Evolutionary conservation across 1,284 basidiomycete genomes (phyloP), one percentile per base, ranked within the genome.

Genomic region (Cerrena zonata): DNA sequence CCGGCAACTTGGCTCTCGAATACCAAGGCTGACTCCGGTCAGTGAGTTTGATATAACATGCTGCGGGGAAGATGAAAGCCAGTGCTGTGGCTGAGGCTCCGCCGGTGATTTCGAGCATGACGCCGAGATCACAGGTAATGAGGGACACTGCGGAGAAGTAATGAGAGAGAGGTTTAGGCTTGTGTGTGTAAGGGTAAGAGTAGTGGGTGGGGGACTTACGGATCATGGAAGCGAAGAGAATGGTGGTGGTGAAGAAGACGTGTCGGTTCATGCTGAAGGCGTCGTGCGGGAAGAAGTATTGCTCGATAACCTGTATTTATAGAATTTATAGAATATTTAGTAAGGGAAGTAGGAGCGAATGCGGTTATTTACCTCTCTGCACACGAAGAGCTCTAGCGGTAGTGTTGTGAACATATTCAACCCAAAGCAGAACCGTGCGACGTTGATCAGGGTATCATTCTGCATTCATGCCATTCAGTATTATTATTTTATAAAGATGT

Each of bases 371-470:
- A 88, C 91, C 75, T 97, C 93, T 71, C 93, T 79, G 62, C 94
- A 96, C 13, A 97, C 93, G 64, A 97, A 96, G 19, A 93, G 75
- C 63, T 97, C 93, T 45, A 97, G 74, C 0, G 93, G 93, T 18
- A 94, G 79, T 0, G 95, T 99, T 1, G 94, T 96, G 61, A 96
- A 95, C 95, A 99, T 99, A 70, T 99, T 99, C 54, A 95, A 69
- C 3, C 95, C 95, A 62, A 99, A 98, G 62, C 90, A 93, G 61
- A 97, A 91, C 21, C 94, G 80, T 4, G 95, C 95, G 49, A 98
- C 77, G 65, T 98, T 95, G 69, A 95, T 94, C 51, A 95, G 61
- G 23, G 84, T 81, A 65, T 94, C 90, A 59, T 79, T 75, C 86
- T 89, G 58, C 12, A 27, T 11, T 49, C 11, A n/a, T n/a, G n/a